A percentile compares a stretch with the other conserved stretches of the same genome.
These are phyloP conservation scores for Salix brachista DNA, from an alignment of 345 rosid species.

Conservation along the genomic window DNA sequence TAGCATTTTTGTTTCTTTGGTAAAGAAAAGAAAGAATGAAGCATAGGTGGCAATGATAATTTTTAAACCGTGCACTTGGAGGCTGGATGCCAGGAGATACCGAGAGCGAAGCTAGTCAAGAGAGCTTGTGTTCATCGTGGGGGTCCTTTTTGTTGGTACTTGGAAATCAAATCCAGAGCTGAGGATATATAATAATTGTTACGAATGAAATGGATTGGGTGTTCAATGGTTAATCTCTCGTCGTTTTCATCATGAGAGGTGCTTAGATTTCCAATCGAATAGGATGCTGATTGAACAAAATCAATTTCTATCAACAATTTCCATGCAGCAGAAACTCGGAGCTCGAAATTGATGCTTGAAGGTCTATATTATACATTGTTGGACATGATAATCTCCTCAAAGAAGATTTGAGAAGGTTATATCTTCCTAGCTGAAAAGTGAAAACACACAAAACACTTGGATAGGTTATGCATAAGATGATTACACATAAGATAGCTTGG, in stretches of 20 bases:
- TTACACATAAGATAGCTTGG: conserved; percentile 32
- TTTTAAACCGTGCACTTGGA: neutral
- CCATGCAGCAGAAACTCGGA: neutral
- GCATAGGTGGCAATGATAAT: neutral
- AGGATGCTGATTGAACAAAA: neutral
- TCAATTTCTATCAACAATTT: neutral
- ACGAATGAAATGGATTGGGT: neutral
- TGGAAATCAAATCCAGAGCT: neutral
- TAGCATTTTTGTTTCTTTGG: neutral
- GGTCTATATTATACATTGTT: conserved; percentile 39
- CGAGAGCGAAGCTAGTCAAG: neutral
- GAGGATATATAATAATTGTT: neutral
- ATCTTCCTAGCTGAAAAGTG: conserved; percentile 23
- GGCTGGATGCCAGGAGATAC: neutral
- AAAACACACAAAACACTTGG: conserved; percentile 30
- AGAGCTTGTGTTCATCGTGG: neutral
- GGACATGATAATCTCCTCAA: conserved; percentile 23
- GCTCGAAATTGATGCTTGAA: conserved; percentile 13
- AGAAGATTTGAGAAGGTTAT: conserved; percentile 28
- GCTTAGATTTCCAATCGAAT: neutral
- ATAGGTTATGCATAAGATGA: conserved; percentile 19
- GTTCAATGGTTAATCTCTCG: neutral
- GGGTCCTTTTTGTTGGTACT: neutral
- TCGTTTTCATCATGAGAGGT: neutral
- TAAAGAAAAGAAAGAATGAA: too few species aligned